A percentile compares a stretch with the other conserved stretches of the same genome.
phyloP scores from a whole-genome alignment of 2,329 filamentous ascomycete genomes.

The Thielaviopsis euricoi region DNA sequence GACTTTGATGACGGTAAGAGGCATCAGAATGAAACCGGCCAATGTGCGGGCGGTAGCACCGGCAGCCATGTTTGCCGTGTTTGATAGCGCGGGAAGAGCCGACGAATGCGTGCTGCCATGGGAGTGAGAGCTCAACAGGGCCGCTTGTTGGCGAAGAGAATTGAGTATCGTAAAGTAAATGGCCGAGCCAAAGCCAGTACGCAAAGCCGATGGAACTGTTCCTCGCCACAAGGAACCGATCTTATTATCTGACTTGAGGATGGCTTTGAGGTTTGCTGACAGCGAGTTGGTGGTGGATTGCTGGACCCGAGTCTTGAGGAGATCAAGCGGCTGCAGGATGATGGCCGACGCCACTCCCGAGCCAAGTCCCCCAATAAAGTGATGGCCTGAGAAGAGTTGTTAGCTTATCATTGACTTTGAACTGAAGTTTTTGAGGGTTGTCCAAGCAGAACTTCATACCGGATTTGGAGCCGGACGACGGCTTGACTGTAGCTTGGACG shows the following conservation, averaged over 20 bases:
- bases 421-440: not conserved
- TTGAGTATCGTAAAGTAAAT: constrained; percentile 90
- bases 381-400: constrained; percentile 43
- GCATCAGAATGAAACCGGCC: constrained; percentile 86
- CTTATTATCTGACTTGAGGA: constrained; percentile 35
- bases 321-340: constrained; percentile 83
- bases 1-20: constrained; percentile 89
- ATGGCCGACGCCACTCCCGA: constrained; percentile 80
- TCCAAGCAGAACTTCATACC: not conserved
- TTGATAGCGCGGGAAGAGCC: constrained; percentile 64
- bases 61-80: constrained; percentile 69
- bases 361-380: constrained; percentile 75
- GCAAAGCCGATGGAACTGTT: constrained; percentile 78
- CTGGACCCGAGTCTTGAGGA: constrained; percentile 91
- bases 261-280: constrained; percentile 44
- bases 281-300: constrained; percentile 63
- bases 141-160: constrained; percentile 39
- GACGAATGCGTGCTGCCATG: constrained; percentile 34
- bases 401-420: not conserved
- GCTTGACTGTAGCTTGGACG: not conserved
- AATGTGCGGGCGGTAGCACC: constrained; percentile 72
- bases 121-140: not conserved
- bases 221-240: constrained; percentile 77
- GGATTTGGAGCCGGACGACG: constrained; percentile 10
- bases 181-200: constrained; percentile 82